These are phyloP conservation scores for Gregarina niphandrodes DNA, from an alignment of 169 alveolate species.

Conservation along the genomic window DNA sequence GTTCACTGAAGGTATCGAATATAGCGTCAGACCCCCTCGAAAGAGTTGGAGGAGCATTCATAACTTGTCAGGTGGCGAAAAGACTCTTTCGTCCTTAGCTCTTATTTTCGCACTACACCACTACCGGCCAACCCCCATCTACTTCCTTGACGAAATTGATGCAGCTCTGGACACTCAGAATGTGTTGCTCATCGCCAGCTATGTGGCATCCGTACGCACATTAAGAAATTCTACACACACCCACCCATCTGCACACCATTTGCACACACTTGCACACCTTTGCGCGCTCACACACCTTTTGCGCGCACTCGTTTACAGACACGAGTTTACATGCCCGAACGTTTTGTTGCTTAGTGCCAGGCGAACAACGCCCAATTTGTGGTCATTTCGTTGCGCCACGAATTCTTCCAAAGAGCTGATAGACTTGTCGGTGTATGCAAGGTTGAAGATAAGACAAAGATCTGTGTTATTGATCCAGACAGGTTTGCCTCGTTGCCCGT, in stretches of 20 bases:
- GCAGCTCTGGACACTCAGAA: constrained; percentile 97
- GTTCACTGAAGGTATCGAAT: constrained; percentile 82
- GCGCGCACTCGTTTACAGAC: too few relatives aligned
- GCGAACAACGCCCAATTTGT: constrained; percentile 91
- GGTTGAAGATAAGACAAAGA: constrained; percentile 21
- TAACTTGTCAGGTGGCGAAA: constrained; percentile 88
- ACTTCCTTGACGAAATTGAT: constrained; percentile 97
- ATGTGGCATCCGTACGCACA: too few relatives aligned
- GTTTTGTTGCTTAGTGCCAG: constrained; percentile 37
- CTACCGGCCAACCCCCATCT: constrained; percentile 88
- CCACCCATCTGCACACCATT: too few relatives aligned
- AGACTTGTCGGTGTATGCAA: constrained; percentile 71
- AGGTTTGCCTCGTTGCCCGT: too few relatives aligned
- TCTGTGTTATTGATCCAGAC: too few relatives aligned
- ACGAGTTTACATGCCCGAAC: too few relatives aligned
- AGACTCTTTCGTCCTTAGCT: constrained; percentile 79
- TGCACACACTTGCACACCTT: too few relatives aligned
- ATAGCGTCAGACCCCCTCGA: constrained; percentile 85
- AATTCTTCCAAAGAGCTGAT: constrained; percentile 78
- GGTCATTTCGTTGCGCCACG: constrained; percentile 61
- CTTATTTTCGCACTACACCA: constrained; percentile 93
- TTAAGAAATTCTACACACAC: too few relatives aligned
- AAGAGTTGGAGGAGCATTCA: constrained; percentile 89
- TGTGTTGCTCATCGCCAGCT: constrained; percentile 63
- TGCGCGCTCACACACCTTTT: too few relatives aligned